phyloP scores from a whole-genome alignment of 192 early-diverging fungal genomes.

The Coemansia furcata region DNA sequence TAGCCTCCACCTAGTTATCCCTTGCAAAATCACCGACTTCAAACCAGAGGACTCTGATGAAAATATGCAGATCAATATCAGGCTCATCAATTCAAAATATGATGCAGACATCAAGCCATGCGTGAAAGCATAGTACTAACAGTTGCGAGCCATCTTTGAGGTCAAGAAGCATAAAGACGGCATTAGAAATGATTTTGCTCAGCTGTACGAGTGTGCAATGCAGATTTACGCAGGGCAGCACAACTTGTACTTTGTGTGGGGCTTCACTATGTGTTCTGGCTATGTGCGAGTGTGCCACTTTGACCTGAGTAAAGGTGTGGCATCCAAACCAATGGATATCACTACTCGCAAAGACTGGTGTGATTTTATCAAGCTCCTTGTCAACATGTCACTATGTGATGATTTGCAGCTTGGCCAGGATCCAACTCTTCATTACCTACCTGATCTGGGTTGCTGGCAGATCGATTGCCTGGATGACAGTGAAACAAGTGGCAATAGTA shows the following conservation, averaged over 20 bases:
- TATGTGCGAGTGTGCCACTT: background rate
- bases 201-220: background rate
- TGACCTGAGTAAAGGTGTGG: background rate
- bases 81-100: background rate
- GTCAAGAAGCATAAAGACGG: background rate
- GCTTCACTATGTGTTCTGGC: background rate
- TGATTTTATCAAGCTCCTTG: background rate
- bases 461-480: background rate
- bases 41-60: background rate
- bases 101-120: background rate
- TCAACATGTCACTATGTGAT: slow-evolving; percentile 10
- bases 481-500: background rate
- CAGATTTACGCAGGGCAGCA: background rate
- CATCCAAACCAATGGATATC: background rate
- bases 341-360: background rate
- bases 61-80: background rate
- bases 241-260: slow-evolving; percentile 14
- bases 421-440: background rate
- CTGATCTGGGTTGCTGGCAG: background rate
- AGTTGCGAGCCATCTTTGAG: background rate
- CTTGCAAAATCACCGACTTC: background rate
- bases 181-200: background rate
- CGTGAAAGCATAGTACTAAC: background rate
- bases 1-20: background rate
- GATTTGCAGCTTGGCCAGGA: slow-evolving; percentile 8